A percentile compares a stretch with the other conserved stretches of the same genome.
Evolutionary conservation across 805 yeast genomes (phyloP).

Genomic region (Zygoascus flipseniorum): DNA sequence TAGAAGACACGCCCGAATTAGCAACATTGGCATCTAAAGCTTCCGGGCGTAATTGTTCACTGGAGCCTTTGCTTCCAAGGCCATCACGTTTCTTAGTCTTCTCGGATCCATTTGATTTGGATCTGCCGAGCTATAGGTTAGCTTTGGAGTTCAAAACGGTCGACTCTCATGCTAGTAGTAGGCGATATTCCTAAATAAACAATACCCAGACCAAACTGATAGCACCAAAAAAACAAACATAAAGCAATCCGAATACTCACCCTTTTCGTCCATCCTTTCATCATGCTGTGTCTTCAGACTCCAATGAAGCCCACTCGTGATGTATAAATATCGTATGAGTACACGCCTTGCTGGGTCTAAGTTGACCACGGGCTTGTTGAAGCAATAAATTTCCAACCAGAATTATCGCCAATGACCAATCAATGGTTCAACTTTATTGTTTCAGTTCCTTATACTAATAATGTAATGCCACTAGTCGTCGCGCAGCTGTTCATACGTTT

Average conservation of each 20-base stretch:
- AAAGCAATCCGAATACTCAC: constrained; percentile 12
- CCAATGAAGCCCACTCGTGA: neutral
- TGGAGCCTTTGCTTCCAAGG: neutral
- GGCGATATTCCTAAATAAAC: neutral
- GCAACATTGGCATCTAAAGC: constrained; percentile 10
- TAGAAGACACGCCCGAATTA: constrained; percentile 7
- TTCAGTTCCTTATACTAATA: too few relatives aligned
- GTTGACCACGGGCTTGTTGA: too few relatives aligned
- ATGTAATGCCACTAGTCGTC: too few relatives aligned
- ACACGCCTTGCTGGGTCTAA: too few relatives aligned
- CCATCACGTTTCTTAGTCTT: constrained; percentile 8
- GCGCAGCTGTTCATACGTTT: too few relatives aligned
- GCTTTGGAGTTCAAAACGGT: neutral
- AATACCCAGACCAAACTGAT: neutral
- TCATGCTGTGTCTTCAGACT: constrained; percentile 16
- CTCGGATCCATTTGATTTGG: constrained; percentile 12
- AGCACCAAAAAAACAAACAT: neutral
- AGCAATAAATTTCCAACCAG: too few relatives aligned
- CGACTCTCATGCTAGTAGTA: too few relatives aligned
- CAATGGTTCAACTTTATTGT: too few relatives aligned
- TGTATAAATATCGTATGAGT: too few relatives aligned
- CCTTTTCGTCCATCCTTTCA: constrained; percentile 34
- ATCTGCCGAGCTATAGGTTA: constrained; percentile 12
- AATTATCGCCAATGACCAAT: too few relatives aligned
- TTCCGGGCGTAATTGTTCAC: constrained; percentile 12